phyloP scores from a whole-genome alignment of 2,329 filamentous ascomycete species.

The Escovopsis sp. region DNA sequence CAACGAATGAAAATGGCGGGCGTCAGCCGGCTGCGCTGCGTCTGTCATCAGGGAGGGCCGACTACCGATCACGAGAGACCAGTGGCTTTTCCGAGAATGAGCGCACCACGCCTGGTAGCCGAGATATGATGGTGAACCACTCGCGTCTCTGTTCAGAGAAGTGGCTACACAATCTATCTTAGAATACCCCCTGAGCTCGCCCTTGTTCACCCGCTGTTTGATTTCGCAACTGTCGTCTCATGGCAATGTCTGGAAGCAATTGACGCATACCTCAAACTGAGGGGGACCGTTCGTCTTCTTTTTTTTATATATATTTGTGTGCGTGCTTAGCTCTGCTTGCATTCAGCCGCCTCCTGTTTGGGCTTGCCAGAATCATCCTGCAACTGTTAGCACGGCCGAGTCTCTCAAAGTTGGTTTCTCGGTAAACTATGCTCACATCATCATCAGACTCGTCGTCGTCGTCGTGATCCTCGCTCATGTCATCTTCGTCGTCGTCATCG shows the following conservation, averaged over 20 bases:
- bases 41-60: no score
- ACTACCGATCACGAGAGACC: no score
- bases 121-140: background rate
- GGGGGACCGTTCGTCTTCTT: slow-evolving; percentile 22
- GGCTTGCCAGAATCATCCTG: slow-evolving; percentile 80
- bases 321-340: slow-evolving; percentile 71
- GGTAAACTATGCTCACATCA: slow-evolving; percentile 38
- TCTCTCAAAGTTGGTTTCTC: slow-evolving; percentile 6
- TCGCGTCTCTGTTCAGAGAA: background rate
- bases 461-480: slow-evolving; percentile 70
- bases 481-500: slow-evolving; percentile 83
- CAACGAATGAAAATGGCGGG: background rate
- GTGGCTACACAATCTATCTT: background rate
- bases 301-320: slow-evolving; percentile 11
- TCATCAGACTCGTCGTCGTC: slow-evolving; percentile 72
- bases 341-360: slow-evolving; percentile 88
- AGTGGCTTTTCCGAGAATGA: no score
- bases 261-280: background rate
- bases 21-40: background rate
- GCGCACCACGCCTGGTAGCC: background rate
- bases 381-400: slow-evolving; percentile 5
- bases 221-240: background rate
- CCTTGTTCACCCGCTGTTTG: background rate
- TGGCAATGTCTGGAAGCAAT: background rate
- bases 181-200: background rate